Base-by-base conservation (phyloP, 441 rosid species). In the Raphanus hybrid region DNA sequence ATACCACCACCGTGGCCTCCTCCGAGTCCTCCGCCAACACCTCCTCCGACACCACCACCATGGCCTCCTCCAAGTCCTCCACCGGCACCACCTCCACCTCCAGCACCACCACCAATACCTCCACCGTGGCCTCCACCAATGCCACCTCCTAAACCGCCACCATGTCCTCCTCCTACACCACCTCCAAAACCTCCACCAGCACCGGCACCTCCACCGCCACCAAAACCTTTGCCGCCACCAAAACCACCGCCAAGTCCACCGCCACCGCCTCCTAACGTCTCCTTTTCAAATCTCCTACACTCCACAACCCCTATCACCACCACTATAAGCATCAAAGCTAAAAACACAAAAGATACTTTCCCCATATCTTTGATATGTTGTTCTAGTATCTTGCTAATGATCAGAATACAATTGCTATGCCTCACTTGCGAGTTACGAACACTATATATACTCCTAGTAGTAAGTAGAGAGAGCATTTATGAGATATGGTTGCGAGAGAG, bases 271-370 rank as follows among this genome's bases (percentile, higher is more conserved):
- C 83, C 71, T 4, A 83, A 65, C 1, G 76, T 75, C 73, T 85
- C 76, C 67, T 84, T 69, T 72, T 85, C 82, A 50, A 87, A 39
- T 50, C 69, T 85, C 64, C 91, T 75, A 48, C 90, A 82, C 67
- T 91, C 88, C 2, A 67, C 89, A 64, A 84, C 29, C 10, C 83
- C 89, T 34, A 89, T 43, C 57, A 79, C 78, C 26, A 77, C 81
- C 45, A 84, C 52, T 45, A 80, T 76, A 61, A 86, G 63, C 69
- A 87, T 14, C 63, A 89, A 11, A 16, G 70, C 78, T 23, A 84
- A 37, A 45, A 84, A 52, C 18, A 75, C 79, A 61, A 59, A 75
- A 76, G 75, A 75, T 50, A 78, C 8, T 63, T 79, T 86, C 75
- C 86, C 85, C 93, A 87, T 89, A 34, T 85, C 73, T 57, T 43